A percentile compares a stretch with the other conserved stretches of the same genome.
phyloP scores from a whole-genome alignment of 2,329 filamentous ascomycete species.

The Cladorrhinum sp. region DNA sequence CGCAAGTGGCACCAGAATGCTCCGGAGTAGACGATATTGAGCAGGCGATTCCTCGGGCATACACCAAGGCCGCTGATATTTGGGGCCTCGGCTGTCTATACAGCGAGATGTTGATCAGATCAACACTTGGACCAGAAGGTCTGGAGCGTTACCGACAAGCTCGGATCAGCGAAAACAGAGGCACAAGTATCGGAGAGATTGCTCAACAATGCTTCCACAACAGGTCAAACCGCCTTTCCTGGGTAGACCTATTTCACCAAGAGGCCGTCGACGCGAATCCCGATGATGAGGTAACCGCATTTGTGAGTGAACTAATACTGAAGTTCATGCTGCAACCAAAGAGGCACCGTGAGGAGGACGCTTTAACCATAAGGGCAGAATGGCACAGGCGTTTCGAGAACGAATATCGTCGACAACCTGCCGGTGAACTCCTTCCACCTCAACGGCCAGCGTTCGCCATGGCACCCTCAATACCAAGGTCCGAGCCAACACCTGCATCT shows the following conservation, averaged over 20 bases:
- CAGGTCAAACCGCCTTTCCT: neutral
- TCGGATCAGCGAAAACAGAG: neutral
- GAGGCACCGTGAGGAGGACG: neutral
- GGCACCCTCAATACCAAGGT: no score
- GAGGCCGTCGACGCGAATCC: neutral
- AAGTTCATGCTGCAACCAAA: neutral
- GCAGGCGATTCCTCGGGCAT: neutral
- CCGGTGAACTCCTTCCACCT: neutral
- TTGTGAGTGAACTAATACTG: slow-evolving; percentile 1
- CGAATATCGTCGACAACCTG: neutral
- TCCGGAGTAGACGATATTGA: neutral
- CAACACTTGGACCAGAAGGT: neutral
- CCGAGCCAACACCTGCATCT: no score
- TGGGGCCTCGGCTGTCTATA: slow-evolving; percentile 8
- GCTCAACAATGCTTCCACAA: neutral
- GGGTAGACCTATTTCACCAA: slow-evolving; percentile 2
- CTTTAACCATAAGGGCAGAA: neutral
- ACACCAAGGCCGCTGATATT: slow-evolving; percentile 2
- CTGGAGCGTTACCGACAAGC: neutral
- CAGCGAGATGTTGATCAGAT: slow-evolving; percentile 9
- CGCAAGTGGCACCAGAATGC: slow-evolving; percentile 6
- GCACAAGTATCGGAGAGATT: neutral
- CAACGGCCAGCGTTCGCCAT: no score
- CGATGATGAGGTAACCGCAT: neutral
- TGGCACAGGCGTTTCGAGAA: neutral